Percentiles rank a stretch among this genome's conserved stretches.
phyloP scores from a whole-genome alignment of 345 rosid species.

The Cardiospermum halicacabum region DNA sequence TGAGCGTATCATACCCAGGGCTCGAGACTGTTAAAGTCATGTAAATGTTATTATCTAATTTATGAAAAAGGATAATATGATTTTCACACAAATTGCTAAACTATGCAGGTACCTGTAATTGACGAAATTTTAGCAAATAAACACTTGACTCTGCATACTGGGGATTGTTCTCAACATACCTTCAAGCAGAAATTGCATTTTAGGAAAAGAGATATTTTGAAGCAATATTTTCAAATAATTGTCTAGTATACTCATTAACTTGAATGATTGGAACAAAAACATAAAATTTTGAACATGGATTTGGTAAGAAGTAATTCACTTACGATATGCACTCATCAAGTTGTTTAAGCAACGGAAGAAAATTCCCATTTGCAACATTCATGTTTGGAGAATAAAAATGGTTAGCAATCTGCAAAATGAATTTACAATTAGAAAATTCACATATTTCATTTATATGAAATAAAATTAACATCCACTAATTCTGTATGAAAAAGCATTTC shows the following conservation, averaged over 20 bases:
- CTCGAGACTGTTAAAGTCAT: slow-evolving; percentile 76
- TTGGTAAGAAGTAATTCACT: slow-evolving; percentile 29
- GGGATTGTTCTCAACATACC: slow-evolving; percentile 85
- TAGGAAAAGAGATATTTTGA: not conserved
- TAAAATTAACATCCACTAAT: not conserved
- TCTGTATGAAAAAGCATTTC: not conserved
- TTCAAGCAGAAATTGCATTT: slow-evolving; percentile 18
- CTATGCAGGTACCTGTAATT: slow-evolving; percentile 69
- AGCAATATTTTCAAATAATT: not conserved
- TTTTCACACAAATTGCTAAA: not conserved
- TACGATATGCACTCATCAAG: slow-evolving; percentile 95
- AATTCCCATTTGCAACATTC: slow-evolving; percentile 74
- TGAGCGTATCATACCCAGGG: slow-evolving; percentile 87
- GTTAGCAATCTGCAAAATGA: slow-evolving; percentile 63
- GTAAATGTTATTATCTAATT: slow-evolving; percentile 5
- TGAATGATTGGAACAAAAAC: slow-evolving; percentile 1
- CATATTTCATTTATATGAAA: slow-evolving; percentile 3
- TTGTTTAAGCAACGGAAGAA: slow-evolving; percentile 82
- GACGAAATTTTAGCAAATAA: slow-evolving; percentile 93
- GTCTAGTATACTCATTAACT: not conserved
- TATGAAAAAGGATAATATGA: not conserved
- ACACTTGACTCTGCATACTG: slow-evolving; percentile 95
- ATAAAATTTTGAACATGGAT: not conserved
- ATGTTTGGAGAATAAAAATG: slow-evolving; percentile 81
- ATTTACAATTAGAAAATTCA: slow-evolving; percentile 14